These are phyloP conservation scores for Saccharomycodes ludwigii DNA, from an alignment of 805 yeast species.

Conservation along the genomic window DNA sequence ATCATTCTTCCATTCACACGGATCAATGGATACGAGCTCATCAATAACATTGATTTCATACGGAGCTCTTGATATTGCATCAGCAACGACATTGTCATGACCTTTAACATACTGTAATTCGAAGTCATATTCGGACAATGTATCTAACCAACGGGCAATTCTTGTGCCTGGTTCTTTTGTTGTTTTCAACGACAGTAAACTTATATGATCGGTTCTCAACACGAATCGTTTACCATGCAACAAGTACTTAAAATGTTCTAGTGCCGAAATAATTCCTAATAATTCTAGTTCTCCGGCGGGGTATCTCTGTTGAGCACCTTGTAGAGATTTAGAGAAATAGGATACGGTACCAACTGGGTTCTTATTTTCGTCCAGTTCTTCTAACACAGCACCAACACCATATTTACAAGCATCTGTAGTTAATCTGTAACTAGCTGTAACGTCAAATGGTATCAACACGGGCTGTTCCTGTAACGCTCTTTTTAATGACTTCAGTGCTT, in stretches of 20 bases:
- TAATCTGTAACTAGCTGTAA: conserved; percentile 1
- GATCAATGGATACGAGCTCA: conserved; percentile 1
- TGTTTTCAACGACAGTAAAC: conserved; percentile 4
- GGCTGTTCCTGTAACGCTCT: conserved; percentile 1
- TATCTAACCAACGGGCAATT: conserved; percentile 6
- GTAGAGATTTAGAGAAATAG: conserved; percentile 7
- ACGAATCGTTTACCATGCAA: conserved; percentile 7
- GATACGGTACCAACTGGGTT: conserved; percentile 8
- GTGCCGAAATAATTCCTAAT: conserved; percentile 7
- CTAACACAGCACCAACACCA: conserved; percentile 11
- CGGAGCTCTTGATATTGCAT: conserved; percentile 8
- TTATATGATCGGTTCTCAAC: conserved; percentile 8
- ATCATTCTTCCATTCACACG: conserved; percentile 2
- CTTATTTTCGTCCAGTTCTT: conserved; percentile 6
- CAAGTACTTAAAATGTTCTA: conserved; percentile 8
- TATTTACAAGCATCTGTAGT: conserved; percentile 7
- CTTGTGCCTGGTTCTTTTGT: conserved; percentile 8
- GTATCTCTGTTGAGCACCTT: conserved; percentile 7
- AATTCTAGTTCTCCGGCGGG: conserved; percentile 10
- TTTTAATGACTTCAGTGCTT: conserved; percentile 2
- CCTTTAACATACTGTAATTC: conserved; percentile 7
- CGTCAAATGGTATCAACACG: conserved; percentile 2
- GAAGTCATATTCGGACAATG: conserved; percentile 8
- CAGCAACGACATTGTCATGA: conserved; percentile 9
- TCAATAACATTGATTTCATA: neutral